A percentile compares a stretch with the other conserved stretches of the same genome.
phyloP scores from a whole-genome alignment of 768 basidiomycete genomes.

The Candolleomyces efflorescens region DNA sequence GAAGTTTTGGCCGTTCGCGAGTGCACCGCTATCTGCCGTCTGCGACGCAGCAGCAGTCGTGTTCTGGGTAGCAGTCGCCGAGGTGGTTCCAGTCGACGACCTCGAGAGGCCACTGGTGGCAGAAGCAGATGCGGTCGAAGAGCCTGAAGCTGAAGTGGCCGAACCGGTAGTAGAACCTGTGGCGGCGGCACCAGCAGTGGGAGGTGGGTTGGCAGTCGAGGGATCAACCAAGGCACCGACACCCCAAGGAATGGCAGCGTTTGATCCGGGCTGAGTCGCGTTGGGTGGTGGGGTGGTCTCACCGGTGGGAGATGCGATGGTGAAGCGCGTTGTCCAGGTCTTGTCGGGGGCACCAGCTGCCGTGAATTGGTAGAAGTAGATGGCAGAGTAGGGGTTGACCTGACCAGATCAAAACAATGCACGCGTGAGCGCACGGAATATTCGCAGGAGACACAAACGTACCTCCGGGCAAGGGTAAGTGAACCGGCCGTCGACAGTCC shows the following conservation, averaged over 20 bases:
- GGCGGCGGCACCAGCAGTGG: conserved; percentile 12
- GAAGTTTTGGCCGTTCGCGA: no score
- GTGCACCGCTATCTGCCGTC: no score
- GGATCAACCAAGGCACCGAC: conserved; percentile 51
- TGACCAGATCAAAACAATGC: conserved; percentile 17
- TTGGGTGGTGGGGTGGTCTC: conserved; percentile 45
- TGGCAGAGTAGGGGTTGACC: conserved; percentile 60
- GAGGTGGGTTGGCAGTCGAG: conserved; percentile 33
- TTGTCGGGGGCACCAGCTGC: conserved; percentile 33
- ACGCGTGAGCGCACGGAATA: neutral
- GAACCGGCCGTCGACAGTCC: conserved; percentile 49
- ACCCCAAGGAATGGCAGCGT: conserved; percentile 63
- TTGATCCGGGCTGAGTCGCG: conserved; percentile 46
- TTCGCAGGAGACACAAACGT: conserved; percentile 11
- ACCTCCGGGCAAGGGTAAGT: conserved; percentile 67
- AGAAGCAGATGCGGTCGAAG: neutral
- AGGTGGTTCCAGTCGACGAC: neutral
- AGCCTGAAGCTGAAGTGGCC: neutral
- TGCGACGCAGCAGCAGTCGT: no score
- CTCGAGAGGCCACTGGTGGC: neutral
- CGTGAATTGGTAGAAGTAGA: conserved; percentile 83
- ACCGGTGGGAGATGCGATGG: conserved; percentile 54
- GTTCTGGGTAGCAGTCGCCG: no score
- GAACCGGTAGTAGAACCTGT: neutral
- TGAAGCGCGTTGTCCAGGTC: conserved; percentile 75